phyloP scores from a whole-genome alignment of 2,329 filamentous ascomycete species.

The Aaosphaeria arxii region DNA sequence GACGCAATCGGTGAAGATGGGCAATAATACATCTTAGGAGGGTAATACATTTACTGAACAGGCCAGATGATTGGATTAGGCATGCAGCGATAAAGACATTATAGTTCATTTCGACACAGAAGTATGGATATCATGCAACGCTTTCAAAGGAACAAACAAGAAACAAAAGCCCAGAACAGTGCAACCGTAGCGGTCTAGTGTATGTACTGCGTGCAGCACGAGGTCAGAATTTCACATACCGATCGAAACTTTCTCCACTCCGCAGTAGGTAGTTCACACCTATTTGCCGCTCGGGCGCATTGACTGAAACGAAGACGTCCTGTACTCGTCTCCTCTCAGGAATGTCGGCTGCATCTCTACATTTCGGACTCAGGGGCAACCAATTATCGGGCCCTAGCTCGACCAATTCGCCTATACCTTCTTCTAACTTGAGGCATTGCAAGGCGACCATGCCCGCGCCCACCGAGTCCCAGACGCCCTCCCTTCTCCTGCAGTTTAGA shows the following conservation, averaged over 20 bases:
- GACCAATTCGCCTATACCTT: slow-evolving; percentile 11
- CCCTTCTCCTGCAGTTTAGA: slow-evolving; percentile 19
- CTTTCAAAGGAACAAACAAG: not conserved
- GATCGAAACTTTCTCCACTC: slow-evolving; percentile 15
- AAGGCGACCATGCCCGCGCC: slow-evolving; percentile 20
- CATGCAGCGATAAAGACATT: too few species aligned
- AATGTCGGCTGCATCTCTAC: slow-evolving; percentile 5
- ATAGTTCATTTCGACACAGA: too few species aligned
- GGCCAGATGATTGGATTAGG: too few species aligned
- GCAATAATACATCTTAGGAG: too few species aligned
- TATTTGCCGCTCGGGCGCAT: slow-evolving; percentile 15
- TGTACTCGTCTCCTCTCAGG: slow-evolving; percentile 14
- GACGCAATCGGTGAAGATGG: too few species aligned
- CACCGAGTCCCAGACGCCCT: slow-evolving; percentile 25
- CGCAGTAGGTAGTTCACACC: slow-evolving; percentile 17
- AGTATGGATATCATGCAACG: not conserved
- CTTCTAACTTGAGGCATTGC: slow-evolving; percentile 20
- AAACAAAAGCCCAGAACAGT: not conserved
- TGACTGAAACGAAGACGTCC: slow-evolving; percentile 20
- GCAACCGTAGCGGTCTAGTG: too few species aligned
- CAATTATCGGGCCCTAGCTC: slow-evolving; percentile 16
- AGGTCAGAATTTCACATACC: slow-evolving; percentile 16
- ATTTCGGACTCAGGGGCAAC: slow-evolving; percentile 12
- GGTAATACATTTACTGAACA: too few species aligned
- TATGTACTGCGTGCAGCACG: not conserved